phyloP scores from a whole-genome alignment of 2,329 filamentous ascomycete species.

The Talaromyces sp. region DNA sequence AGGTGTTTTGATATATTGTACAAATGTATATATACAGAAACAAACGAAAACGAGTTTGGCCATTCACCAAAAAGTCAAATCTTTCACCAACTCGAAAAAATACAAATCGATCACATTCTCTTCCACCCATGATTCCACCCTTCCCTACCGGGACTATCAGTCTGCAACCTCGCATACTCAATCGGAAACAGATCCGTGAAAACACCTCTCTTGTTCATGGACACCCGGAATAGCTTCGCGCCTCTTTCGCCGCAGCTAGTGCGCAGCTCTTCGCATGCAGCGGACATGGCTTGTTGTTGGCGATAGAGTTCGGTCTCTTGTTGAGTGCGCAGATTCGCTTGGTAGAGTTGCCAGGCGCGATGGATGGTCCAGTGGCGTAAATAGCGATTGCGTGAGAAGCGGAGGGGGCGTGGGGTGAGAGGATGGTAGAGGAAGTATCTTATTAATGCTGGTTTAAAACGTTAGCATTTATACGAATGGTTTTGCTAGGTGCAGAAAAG shows the following conservation, averaged over 20 bases:
- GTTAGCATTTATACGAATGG: neutral
- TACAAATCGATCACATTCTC: slow-evolving; percentile 39
- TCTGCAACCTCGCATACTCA: slow-evolving; percentile 73
- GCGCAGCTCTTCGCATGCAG: slow-evolving; percentile 79
- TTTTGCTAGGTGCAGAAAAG: neutral
- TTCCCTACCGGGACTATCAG: slow-evolving; percentile 71
- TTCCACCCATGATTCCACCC: slow-evolving; percentile 97
- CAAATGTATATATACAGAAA: slow-evolving; percentile 13
- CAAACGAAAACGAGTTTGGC: neutral
- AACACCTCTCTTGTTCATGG: slow-evolving; percentile 86
- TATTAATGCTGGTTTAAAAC: slow-evolving; percentile 52
- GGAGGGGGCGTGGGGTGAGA: slow-evolving; percentile 69
- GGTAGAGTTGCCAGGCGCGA: slow-evolving; percentile 84
- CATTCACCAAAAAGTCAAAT: neutral
- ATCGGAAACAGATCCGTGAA: slow-evolving; percentile 76
- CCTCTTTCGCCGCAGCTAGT: slow-evolving; percentile 47
- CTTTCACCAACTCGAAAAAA: neutral
- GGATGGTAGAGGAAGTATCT: slow-evolving; percentile 69
- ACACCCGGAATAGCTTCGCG: slow-evolving; percentile 71
- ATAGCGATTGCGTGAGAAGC: slow-evolving; percentile 80
- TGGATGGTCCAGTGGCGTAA: slow-evolving; percentile 99
- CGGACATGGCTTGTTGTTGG: slow-evolving; percentile 76
- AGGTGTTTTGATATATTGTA: neutral
- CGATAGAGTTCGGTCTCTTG: slow-evolving; percentile 70
- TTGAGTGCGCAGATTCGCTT: slow-evolving; percentile 62